A percentile compares a stretch with the other conserved stretches of the same genome.
Evolutionary conservation across 176 grass and related monocot genomes (phyloP).

Genomic region (Bromus sterilis): DNA sequence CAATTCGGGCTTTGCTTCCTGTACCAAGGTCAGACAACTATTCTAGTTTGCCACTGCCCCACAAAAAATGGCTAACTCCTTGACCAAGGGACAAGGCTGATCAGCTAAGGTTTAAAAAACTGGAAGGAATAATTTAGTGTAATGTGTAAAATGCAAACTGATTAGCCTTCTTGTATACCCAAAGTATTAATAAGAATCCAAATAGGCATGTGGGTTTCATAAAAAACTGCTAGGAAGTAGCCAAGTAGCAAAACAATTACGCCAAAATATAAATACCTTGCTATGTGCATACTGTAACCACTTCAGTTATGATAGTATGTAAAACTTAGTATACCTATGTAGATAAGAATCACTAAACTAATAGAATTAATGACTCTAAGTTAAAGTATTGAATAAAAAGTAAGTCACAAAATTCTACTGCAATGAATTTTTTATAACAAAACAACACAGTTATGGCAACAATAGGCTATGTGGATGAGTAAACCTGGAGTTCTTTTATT

Average conservation of each 20-base stretch:
- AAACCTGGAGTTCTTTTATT: slow-evolving; percentile 15
- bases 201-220: neutral
- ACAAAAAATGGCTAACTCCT: neutral
- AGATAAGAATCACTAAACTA: neutral
- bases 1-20: neutral
- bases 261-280: neutral
- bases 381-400: neutral
- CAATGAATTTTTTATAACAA: neutral
- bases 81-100: neutral
- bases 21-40: neutral
- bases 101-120: neutral
- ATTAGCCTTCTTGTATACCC: neutral
- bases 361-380: neutral
- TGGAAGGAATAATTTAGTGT: neutral
- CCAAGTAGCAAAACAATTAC: neutral
- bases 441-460: neutral
- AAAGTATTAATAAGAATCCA: neutral
- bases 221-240: neutral
- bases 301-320: neutral
- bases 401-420: neutral
- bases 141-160: neutral
- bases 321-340: neutral
- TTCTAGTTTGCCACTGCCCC: neutral
- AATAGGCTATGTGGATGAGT: neutral
- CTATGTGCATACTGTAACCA: neutral